Evolutionary conservation across 495 filamentous ascomycete genomes (phyloP), one percentile per base, ranked within the genome.

Genomic region (Filosporella fistucella): DNA sequence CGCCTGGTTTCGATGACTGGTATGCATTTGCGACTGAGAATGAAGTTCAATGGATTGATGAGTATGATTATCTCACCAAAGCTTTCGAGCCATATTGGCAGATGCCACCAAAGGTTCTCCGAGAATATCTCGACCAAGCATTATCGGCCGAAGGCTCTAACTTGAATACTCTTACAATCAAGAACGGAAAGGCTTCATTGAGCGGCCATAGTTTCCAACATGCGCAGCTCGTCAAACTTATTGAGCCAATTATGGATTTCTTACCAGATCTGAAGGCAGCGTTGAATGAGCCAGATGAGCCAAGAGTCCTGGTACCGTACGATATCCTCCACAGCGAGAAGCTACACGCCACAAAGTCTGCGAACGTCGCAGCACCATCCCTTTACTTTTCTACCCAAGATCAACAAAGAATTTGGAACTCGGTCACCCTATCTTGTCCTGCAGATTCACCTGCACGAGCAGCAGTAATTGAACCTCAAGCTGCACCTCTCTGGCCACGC

Each of bases 21-120:
- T 90, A 80, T 56, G 67, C 82, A 29, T 91, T 83, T 62, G 84
- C 88, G 7, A 76, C 63, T 18, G 66, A 66, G 49, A 88, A 95
- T 51, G 77, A 85, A 49, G 91, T 84, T 51, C 81, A 86, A 51
- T 80, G 82, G 45, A 88, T 93, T 8, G 71, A 84, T 48, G 66
- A 72, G 7, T 51, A 43, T 22, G 47, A 51, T 21, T 23, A 4
- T 14, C 16, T 51, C 4, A 43, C 33, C 12, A 2, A 37, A 2
- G 43, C 47, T 4, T 16, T 36, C 2, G 38, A 43, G 2, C 40
- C 47, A 43, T 51, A 10, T 20, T 44, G 38, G 39, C 16, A 44
- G 14, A 42, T 51, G 3, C 16, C 47, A 16, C 40, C 47, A 10
- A 11, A 22, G 10, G 18, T 38, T 12, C 30, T 44, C 11, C 6